These are phyloP conservation scores for Imleria badia DNA, from an alignment of 768 basidiomycete genomes.

Conservation along the genomic window DNA sequence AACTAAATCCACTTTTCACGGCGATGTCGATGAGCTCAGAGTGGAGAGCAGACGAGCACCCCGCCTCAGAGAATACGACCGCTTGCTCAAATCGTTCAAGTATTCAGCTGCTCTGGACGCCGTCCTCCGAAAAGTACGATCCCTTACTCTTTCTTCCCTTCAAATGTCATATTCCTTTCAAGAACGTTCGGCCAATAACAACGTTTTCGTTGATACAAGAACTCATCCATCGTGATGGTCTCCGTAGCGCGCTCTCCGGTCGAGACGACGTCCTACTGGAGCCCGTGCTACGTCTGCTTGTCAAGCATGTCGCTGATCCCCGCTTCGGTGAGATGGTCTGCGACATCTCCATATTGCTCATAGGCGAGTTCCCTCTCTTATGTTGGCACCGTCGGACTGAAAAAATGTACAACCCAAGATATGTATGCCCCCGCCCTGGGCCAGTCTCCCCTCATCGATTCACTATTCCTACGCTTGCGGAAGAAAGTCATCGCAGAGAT, in stretches of 20 bases:
- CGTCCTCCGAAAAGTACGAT: slow-evolving; percentile 75
- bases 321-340: slow-evolving; percentile 90
- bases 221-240: slow-evolving; percentile 86
- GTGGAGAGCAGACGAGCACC: slow-evolving; percentile 71
- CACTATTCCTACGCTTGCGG: slow-evolving; percentile 75
- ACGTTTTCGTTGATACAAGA: slow-evolving; percentile 92
- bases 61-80: slow-evolving; percentile 84
- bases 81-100: slow-evolving; percentile 85
- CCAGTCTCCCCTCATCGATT: slow-evolving; percentile 90
- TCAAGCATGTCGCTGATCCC: slow-evolving; percentile 85
- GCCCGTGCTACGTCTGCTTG: slow-evolving; percentile 82
- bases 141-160: neutral
- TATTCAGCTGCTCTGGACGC: slow-evolving; percentile 94
- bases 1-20: slow-evolving; percentile 47
- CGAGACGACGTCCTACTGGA: slow-evolving; percentile 93
- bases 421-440: slow-evolving; percentile 92
- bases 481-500: slow-evolving; percentile 86
- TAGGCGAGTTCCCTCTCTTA: slow-evolving; percentile 56
- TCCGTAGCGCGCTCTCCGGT: slow-evolving; percentile 81
- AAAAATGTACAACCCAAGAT: slow-evolving; percentile 47
- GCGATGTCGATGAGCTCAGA: slow-evolving; percentile 73
- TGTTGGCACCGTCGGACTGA: neutral
- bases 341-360: slow-evolving; percentile 74
- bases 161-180: neutral
- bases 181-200: slow-evolving; percentile 83